Percentiles rank a stretch among this genome's conserved stretches.
Evolutionary conservation across 208 protist species (phyloP).

Genomic region (Cochliopodium minus): DNA sequence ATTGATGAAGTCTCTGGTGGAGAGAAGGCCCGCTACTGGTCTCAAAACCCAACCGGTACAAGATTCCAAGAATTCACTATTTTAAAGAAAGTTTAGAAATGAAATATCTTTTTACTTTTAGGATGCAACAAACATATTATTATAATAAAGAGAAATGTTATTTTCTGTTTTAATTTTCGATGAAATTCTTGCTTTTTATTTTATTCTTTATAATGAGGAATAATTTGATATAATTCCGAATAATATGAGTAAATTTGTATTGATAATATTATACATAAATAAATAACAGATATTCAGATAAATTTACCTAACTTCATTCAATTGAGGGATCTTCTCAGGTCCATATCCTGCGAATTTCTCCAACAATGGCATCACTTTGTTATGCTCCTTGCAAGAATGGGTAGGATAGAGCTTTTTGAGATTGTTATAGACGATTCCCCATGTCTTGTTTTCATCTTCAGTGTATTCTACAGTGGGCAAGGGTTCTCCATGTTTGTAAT

Average conservation of each 20-base stretch:
- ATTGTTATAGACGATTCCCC: conserved; percentile 53
- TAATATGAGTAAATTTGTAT: no score
- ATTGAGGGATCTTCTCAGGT: conserved; percentile 69
- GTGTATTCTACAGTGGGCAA: conserved; percentile 73
- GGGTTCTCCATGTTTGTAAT: conserved; percentile 52
- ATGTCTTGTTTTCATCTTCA: conserved; percentile 62
- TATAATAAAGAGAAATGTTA: no score
- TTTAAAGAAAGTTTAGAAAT: no score
- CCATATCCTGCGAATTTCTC: conserved; percentile 67
- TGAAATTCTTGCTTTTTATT: no score
- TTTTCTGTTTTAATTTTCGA: no score
- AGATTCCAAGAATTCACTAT: not conserved
- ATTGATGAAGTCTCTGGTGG: conserved; percentile 78
- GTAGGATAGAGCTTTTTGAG: conserved; percentile 62
- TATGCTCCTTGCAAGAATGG: conserved; percentile 74
- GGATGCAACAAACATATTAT: no score
- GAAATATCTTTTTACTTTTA: no score
- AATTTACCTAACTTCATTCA: conserved; percentile 36
- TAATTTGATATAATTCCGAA: no score
- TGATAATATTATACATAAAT: no score
- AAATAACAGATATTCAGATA: no score
- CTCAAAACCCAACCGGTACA: conserved; percentile 69
- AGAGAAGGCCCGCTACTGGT: conserved; percentile 71
- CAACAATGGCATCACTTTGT: conserved; percentile 67
- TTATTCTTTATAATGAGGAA: no score